Conservation (phyloP, 805 yeast genomes). For the Danielia reshetovae region DNA sequence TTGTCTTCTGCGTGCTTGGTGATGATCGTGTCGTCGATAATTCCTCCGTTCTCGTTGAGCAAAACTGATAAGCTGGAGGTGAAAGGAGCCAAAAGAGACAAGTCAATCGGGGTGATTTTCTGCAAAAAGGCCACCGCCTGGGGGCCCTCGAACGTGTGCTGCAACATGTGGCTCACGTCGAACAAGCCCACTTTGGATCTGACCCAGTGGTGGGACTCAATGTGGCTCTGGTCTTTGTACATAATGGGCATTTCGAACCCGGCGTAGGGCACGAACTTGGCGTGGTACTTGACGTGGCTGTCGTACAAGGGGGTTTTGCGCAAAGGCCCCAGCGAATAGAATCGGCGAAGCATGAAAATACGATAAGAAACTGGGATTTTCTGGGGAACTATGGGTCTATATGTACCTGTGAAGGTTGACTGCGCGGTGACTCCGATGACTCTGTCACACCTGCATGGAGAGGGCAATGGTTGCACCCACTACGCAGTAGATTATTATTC, state of each 20-base stretch:
- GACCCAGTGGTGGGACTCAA: conserved; percentile 94
- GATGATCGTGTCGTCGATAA: conserved; percentile 89
- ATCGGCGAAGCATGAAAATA: conserved; percentile 3
- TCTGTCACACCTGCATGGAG: no score
- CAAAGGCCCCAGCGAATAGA: conserved; percentile 17
- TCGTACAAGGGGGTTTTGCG: conserved; percentile 78
- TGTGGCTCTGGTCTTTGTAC: conserved; percentile 79
- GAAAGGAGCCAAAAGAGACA: conserved; percentile 50
- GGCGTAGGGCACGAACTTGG: conserved; percentile 92
- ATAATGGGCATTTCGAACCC: conserved; percentile 95
- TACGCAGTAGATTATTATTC: no score
- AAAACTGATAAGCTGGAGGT: conserved; percentile 75
- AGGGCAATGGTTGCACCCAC: no score
- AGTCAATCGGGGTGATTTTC: conserved; percentile 84
- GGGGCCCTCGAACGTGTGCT: conserved; percentile 72
- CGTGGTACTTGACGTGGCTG: conserved; percentile 73
- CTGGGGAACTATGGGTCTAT: neutral
- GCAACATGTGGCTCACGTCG: conserved; percentile 97
- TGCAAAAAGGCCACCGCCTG: conserved; percentile 67
- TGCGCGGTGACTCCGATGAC: conserved; percentile 3
- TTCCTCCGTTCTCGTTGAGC: conserved; percentile 69
- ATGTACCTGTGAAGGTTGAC: neutral
- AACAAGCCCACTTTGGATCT: conserved; percentile 83
- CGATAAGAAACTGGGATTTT: no score
- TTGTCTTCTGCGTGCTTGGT: conserved; percentile 75